phyloP scores from a whole-genome alignment of 176 grass and related monocot genomes.

The Dendrocalamus sinicus region DNA sequence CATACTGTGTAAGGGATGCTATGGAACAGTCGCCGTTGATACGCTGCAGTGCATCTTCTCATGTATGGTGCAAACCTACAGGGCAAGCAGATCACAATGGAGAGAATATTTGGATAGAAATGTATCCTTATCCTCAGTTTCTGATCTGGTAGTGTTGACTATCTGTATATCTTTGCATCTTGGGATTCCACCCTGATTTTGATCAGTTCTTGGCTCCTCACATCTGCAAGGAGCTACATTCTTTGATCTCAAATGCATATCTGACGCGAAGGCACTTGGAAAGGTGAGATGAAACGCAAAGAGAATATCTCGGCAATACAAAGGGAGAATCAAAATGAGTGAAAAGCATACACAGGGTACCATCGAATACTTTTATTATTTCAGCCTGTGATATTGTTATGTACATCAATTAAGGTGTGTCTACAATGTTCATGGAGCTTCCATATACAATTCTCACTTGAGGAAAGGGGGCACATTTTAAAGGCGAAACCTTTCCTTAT shows the following conservation, averaged over 20 bases:
- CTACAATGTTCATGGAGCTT: slow-evolving; percentile 45
- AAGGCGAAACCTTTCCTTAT: slow-evolving; percentile 50
- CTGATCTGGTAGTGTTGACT: slow-evolving; percentile 31
- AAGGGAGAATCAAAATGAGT: neutral
- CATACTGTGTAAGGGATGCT: slow-evolving; percentile 34
- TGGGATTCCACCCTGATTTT: slow-evolving; percentile 18
- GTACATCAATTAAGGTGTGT: slow-evolving; percentile 22
- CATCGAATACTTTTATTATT: slow-evolving; percentile 38
- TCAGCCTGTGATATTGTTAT: slow-evolving; percentile 8
- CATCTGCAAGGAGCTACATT: slow-evolving; percentile 15
- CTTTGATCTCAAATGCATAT: slow-evolving; percentile 33
- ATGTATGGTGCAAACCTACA: slow-evolving; percentile 30
- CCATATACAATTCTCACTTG: slow-evolving; percentile 52
- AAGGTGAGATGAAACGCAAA: neutral
- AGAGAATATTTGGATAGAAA: slow-evolving; percentile 43
- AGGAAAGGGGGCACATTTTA: slow-evolving; percentile 48
- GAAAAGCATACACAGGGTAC: slow-evolving; percentile 18
- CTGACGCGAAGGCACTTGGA: slow-evolving; percentile 4
- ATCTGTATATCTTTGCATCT: slow-evolving; percentile 37
- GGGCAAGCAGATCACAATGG: slow-evolving; percentile 30
- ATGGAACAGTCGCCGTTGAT: slow-evolving; percentile 25
- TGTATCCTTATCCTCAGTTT: slow-evolving; percentile 49
- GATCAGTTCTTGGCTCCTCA: slow-evolving; percentile 49
- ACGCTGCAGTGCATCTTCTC: slow-evolving; percentile 28
- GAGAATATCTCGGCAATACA: neutral